Conservation (phyloP, 306 rosid species). For the Trichosanthes cucumerina region DNA sequence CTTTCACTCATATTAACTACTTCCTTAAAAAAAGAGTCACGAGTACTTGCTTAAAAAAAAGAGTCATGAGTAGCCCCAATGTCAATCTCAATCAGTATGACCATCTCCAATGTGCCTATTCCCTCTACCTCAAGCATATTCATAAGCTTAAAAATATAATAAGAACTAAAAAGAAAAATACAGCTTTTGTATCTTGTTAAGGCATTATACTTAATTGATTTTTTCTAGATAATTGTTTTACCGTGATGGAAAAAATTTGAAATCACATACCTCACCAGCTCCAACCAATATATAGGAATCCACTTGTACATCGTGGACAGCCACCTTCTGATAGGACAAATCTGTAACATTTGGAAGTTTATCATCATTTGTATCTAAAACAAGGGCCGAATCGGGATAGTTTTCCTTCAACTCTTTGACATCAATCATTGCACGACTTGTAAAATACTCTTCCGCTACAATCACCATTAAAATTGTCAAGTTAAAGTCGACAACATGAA, state of each 20-base stretch:
- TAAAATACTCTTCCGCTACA: slow-evolving; percentile 93
- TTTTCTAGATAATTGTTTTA: background rate
- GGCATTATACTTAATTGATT: background rate
- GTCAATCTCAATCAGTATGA: background rate
- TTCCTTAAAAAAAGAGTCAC: background rate
- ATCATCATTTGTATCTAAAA: slow-evolving; percentile 53
- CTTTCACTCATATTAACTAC: background rate
- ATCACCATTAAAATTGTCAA: slow-evolving; percentile 19
- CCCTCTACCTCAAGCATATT: background rate
- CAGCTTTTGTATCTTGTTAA: background rate
- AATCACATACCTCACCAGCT: slow-evolving; percentile 80
- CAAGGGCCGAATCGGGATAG: slow-evolving; percentile 79
- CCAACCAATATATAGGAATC: slow-evolving; percentile 76
- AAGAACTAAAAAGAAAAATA: background rate
- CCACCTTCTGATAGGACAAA: slow-evolving; percentile 74
- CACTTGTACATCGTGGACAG: slow-evolving; percentile 63
- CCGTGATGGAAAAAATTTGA: background rate
- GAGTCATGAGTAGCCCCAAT: background rate
- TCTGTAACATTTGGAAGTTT: slow-evolving; percentile 65
- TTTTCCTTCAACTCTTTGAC: slow-evolving; percentile 89
- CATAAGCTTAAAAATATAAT: background rate
- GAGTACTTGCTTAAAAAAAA: too few relatives aligned
- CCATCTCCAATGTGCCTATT: background rate
- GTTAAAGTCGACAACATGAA: slow-evolving; percentile 2
- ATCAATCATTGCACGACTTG: slow-evolving; percentile 77